Evolutionary conservation across 2,329 filamentous ascomycete genomes (phyloP), one percentile per base, ranked within the genome.

Genomic region (Colletotrichum sansevieriae): DNA sequence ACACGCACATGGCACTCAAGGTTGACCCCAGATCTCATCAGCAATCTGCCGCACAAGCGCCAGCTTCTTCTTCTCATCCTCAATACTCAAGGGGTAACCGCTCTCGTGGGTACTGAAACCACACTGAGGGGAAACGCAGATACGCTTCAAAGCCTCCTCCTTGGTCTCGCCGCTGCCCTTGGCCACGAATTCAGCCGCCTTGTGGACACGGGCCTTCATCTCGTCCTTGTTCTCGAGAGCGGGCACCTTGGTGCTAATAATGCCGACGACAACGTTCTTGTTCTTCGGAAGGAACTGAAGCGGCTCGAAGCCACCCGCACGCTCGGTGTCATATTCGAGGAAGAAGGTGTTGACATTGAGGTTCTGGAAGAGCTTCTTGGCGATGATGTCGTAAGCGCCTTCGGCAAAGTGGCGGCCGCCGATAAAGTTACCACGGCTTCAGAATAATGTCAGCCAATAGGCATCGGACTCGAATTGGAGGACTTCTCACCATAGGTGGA

Each of bases 21-120:
- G 70, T 66, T 79, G 73, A 1, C 76, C 76, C 92, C 92, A 95
- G 66, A 94, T 86, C 74, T 91, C 88, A 75, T 94, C 87, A 3
- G 92, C 91, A 74, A 95, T 88, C 73, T 88, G 83, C 71, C 91
- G 86, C 18, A 94, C 90, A 60, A 95, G 80, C 72, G 86, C 83
- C 74, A 95, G 79, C 83, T 94, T 95, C 78, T 86, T 88, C 80
- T 88, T 88, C 89, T 94, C 91, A 70, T 92, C 91, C 52, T 92
- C 87, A 71, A 88, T 83, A 22, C 84, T 86, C 62, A 95, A 83
- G 13, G 88, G 85, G 75, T 95, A 94, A 0, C 92, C 92, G 74
- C 87, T 89, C 72, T 91, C 88, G 76, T 95, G 92, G 41, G 89
- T 92, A 41, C 91, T 92, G 78, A 92, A 92, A 6, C 90, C 90